A percentile compares a stretch with the other conserved stretches of the same genome.
Evolutionary conservation across 108 stramenopile species (phyloP).

Genomic region (Poteriospumella lacustris): DNA sequence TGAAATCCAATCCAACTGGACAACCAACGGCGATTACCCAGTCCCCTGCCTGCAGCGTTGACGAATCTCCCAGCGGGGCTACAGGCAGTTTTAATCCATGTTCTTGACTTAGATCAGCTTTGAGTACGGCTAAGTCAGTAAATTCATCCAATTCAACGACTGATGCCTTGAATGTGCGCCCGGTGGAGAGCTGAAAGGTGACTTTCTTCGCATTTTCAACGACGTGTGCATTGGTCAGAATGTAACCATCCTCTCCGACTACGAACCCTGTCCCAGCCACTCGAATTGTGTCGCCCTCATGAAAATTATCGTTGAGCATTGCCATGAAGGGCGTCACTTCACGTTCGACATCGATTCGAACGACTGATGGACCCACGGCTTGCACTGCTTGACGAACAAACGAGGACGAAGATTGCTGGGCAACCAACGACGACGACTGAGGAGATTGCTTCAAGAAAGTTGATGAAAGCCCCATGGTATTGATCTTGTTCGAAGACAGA

Average conservation of each 20-base stretch:
- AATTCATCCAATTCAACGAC: conserved; percentile 72
- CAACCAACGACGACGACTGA: no score
- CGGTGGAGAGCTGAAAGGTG: conserved; percentile 71
- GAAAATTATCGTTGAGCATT: background rate
- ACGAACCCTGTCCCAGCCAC: conserved; percentile 70
- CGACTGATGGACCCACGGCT: conserved; percentile 68
- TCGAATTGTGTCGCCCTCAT: background rate
- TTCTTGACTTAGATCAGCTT: conserved; percentile 65
- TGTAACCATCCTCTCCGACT: conserved; percentile 64
- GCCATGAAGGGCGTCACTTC: conserved; percentile 50
- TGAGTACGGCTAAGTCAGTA: conserved; percentile 78
- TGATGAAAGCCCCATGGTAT: no score
- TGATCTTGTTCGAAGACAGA: no score
- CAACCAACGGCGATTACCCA: conserved; percentile 70
- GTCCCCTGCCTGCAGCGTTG: conserved; percentile 67
- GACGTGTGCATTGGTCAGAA: conserved; percentile 84
- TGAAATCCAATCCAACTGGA: conserved; percentile 80
- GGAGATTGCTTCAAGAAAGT: no score
- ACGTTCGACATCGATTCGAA: conserved; percentile 66
- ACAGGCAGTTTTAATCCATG: conserved; percentile 73
- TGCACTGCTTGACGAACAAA: conserved; percentile 69
- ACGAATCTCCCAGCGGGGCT: conserved; percentile 76
- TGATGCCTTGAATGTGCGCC: conserved; percentile 65
- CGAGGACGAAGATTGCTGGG: no score
- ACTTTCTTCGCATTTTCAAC: conserved; percentile 70